Conservation (phyloP, 345 rosid genomes). For the Brassica carinata region DNA sequence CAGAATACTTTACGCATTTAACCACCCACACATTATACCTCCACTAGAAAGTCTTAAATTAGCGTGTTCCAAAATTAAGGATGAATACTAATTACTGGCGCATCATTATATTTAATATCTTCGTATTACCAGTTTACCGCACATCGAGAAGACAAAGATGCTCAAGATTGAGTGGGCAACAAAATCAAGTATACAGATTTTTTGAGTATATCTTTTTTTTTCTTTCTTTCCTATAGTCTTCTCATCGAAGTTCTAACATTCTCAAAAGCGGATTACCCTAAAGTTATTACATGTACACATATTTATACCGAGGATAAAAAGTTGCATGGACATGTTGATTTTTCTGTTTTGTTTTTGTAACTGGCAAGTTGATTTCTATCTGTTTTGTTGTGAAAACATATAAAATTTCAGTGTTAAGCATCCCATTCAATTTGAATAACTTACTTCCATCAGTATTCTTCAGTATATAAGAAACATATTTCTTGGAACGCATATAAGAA, state of each 20-base stretch:
- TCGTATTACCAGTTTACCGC: neutral
- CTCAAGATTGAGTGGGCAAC: slow-evolving; percentile 33
- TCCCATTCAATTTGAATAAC: neutral
- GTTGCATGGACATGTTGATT: neutral
- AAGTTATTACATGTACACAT: neutral
- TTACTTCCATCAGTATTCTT: neutral
- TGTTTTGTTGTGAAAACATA: neutral
- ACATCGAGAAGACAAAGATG: slow-evolving; percentile 42
- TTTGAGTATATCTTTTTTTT: neutral
- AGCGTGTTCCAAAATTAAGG: neutral
- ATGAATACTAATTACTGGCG: neutral
- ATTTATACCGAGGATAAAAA: neutral
- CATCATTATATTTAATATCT: neutral
- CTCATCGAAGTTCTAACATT: slow-evolving; percentile 60
- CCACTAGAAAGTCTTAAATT: no score
- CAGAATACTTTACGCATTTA: neutral
- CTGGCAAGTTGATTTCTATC: no score
- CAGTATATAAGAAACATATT: neutral
- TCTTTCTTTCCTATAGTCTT: neutral
- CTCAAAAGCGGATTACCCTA: no score
- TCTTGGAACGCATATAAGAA: neutral
- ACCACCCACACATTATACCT: neutral
- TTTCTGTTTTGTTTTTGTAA: no score
- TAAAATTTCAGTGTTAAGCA: neutral
- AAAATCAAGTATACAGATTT: slow-evolving; percentile 5